These are phyloP conservation scores for Clonostachys chloroleuca DNA, from an alignment of 2,329 filamentous ascomycete species.

Conservation along the genomic window DNA sequence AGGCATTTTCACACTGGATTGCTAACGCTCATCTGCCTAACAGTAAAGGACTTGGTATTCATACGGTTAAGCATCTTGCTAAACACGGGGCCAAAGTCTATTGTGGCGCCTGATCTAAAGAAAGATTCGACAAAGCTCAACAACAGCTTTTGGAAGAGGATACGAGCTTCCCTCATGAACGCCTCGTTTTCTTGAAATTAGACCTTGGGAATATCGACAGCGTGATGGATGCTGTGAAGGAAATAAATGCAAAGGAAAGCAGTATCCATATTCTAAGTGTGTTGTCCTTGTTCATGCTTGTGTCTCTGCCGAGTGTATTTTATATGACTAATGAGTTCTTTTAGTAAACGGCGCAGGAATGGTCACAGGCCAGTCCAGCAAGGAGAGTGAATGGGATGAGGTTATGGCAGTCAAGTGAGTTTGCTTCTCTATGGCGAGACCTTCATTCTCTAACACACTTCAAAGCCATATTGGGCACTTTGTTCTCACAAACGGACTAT, in stretches of 20 bases:
- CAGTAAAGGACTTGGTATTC: conserved; percentile 14
- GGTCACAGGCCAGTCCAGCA: conserved; percentile 1
- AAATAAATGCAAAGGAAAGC: conserved; percentile 10
- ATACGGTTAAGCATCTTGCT: conserved; percentile 14
- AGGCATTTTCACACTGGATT: not conserved
- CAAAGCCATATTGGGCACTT: conserved; percentile 17
- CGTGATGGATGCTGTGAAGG: conserved; percentile 9
- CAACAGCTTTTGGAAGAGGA: conserved; percentile 4
- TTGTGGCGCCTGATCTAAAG: conserved; percentile 11
- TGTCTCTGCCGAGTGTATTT: not conserved
- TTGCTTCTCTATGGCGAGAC: not conserved
- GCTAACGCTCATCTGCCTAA: not conserved
- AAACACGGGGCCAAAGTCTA: conserved; percentile 17
- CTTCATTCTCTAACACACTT: not conserved
- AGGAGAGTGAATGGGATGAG: conserved; percentile 12
- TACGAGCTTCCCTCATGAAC: conserved; percentile 2
- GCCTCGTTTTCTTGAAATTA: conserved; percentile 10
- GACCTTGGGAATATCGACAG: conserved; percentile 13
- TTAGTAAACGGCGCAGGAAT: conserved; percentile 17
- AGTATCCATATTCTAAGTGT: conserved; percentile 17
- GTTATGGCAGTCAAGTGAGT: conserved; percentile 13
- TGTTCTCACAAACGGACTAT: conserved; percentile 13
- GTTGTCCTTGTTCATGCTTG: not conserved
- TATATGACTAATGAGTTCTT: not conserved
- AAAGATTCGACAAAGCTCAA: conserved; percentile 7